Conservation (phyloP, 192 early-diverging fungal species). For the Coemansia sp. region DNA sequence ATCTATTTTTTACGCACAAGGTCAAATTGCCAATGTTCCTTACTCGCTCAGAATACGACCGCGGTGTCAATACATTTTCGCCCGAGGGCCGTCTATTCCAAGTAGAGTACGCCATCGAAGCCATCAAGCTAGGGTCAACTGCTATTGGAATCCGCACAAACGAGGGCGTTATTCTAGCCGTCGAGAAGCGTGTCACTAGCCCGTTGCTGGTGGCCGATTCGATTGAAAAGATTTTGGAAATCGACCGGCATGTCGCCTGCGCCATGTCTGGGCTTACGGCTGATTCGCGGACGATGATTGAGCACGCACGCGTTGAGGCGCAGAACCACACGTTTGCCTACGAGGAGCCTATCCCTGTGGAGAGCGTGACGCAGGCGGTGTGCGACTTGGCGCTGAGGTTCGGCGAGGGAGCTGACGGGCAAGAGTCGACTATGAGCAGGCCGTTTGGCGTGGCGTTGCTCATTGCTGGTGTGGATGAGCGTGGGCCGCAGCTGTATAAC, state of each 20-base stretch:
- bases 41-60: slow-evolving; percentile 93
- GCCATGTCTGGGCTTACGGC: slow-evolving; percentile 97
- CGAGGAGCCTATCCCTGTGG: slow-evolving; percentile 93
- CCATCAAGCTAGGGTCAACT: slow-evolving; percentile 98
- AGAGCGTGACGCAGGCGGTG: slow-evolving; percentile 95
- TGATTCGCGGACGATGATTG: slow-evolving; percentile 97
- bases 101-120: slow-evolving; percentile 99
- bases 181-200: slow-evolving; percentile 96
- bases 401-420: slow-evolving; percentile 94
- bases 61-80: slow-evolving; percentile 99
- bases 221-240: slow-evolving; percentile 98
- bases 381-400: slow-evolving; percentile 98
- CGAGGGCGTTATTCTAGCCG: slow-evolving; percentile 91
- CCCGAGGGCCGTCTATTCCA: slow-evolving; percentile 99
- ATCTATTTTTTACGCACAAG: slow-evolving; percentile 6
- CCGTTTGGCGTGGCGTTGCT: slow-evolving; percentile 99
- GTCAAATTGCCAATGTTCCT: slow-evolving; percentile 37
- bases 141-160: slow-evolving; percentile 97
- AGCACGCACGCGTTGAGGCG: slow-evolving; percentile 94
- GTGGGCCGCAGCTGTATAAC: slow-evolving; percentile 96
- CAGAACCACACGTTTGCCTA: slow-evolving; percentile 98
- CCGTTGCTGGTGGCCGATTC: slow-evolving; percentile 89
- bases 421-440: slow-evolving; percentile 97
- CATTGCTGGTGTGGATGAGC: slow-evolving; percentile 97
- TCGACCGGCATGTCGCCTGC: slow-evolving; percentile 93